phyloP scores from a whole-genome alignment of 140 eudicot species.

The Flaveria floridana region DNA sequence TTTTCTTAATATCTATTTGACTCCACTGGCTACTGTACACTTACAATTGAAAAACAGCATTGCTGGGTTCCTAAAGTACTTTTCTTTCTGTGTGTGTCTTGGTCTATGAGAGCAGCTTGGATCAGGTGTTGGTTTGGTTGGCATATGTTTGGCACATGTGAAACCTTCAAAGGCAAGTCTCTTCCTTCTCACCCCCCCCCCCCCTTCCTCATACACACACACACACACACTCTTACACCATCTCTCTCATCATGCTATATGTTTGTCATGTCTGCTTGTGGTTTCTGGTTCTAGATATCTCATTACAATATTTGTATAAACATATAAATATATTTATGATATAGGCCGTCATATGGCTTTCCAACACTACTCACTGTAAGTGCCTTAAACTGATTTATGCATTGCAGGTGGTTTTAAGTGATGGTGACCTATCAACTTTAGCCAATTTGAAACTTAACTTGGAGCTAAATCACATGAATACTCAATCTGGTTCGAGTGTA shows the following conservation, averaged over 20 bases:
- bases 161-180: conserved; percentile 68
- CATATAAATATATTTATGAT: not conserved
- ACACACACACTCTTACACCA: not conserved
- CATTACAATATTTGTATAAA: not conserved
- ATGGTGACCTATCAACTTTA: conserved; percentile 84
- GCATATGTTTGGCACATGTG: conserved; percentile 68
- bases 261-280: not conserved
- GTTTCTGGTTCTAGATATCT: not conserved
- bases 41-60: not conserved
- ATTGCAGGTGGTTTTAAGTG: conserved; percentile 78
- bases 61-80: not conserved
- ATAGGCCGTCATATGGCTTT: conserved; percentile 1
- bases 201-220: not conserved
- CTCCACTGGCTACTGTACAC: conserved; percentile 2
- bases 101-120: conserved; percentile 65
- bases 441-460: conserved; percentile 73
- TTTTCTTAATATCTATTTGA: not conserved
- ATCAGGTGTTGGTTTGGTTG: conserved; percentile 95
- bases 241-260: conserved; percentile 7
- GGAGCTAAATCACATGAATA: conserved; percentile 52
- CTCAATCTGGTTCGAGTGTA: conserved; percentile 29
- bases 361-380: not conserved
- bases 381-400: not conserved
- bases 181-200: not conserved
- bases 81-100: conserved; percentile 18